phyloP scores from a whole-genome alignment of 176 grass and related monocot species.

The Metroxylon sagu region DNA sequence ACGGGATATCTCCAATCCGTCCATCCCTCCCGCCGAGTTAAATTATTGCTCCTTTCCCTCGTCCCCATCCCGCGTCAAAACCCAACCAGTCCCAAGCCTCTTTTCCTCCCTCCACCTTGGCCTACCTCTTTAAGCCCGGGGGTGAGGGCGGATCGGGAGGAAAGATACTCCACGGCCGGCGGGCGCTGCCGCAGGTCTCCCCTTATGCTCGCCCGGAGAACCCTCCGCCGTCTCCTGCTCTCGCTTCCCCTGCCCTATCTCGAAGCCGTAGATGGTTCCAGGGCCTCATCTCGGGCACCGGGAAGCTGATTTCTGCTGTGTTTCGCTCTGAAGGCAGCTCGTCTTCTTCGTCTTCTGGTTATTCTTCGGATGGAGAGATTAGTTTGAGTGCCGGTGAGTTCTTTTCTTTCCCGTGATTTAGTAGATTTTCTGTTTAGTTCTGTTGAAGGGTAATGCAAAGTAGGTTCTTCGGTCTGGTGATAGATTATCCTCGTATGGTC shows the following conservation, averaged over 20 bases:
- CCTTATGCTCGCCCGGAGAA: conserved; percentile 11
- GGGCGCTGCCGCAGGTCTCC: conserved; percentile 17
- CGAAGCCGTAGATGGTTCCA: conserved; percentile 55
- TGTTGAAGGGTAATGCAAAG: too few species aligned
- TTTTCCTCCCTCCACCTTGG: conserved; percentile 29
- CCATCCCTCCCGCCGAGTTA: too few species aligned
- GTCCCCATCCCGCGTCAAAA: too few species aligned
- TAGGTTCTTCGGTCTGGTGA: too few species aligned
- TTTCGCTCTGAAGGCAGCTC: conserved; percentile 16
- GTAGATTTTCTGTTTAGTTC: too few species aligned
- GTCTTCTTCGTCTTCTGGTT: conserved; percentile 29
- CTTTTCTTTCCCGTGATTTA: not conserved
- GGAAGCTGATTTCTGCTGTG: conserved; percentile 40
- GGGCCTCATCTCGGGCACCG: conserved; percentile 49
- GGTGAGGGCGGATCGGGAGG: conserved; percentile 32
- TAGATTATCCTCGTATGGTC: too few species aligned
- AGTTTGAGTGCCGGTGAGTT: conserved; percentile 20
- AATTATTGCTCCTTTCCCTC: too few species aligned
- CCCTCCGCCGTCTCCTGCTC: not conserved
- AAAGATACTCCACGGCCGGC: conserved; percentile 32
- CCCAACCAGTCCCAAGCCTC: not conserved
- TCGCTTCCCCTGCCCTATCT: not conserved
- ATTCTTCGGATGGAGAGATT: conserved; percentile 28
- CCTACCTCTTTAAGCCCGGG: conserved; percentile 44
- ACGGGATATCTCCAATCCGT: too few species aligned